A percentile compares a stretch with the other conserved stretches of the same genome.
phyloP scores from a whole-genome alignment of 2,329 filamentous ascomycete genomes.

The Gnomoniopsis sp. region DNA sequence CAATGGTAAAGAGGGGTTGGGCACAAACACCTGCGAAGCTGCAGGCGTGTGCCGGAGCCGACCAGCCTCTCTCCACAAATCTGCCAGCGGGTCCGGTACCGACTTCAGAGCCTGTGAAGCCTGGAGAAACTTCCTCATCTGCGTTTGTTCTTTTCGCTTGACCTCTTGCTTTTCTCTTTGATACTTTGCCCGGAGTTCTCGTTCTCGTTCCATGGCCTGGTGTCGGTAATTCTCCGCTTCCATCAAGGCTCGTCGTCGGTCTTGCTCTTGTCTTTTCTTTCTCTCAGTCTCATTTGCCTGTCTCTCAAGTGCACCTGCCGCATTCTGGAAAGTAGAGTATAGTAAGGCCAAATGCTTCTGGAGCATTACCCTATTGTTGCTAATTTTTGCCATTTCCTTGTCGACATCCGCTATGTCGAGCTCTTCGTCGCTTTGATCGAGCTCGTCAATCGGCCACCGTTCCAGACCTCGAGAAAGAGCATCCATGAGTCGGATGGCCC shows the following conservation, averaged over 20 bases:
- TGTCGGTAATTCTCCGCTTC: not conserved
- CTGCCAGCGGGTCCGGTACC: not conserved
- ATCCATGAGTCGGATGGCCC: constrained; percentile 6
- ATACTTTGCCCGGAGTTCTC: not conserved
- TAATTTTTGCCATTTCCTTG: not conserved
- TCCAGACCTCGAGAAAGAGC: not conserved
- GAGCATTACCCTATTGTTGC: not conserved
- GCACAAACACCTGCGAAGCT: not conserved
- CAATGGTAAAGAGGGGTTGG: not conserved
- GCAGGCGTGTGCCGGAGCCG: not conserved
- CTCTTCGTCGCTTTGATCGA: not conserved
- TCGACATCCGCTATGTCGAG: not conserved
- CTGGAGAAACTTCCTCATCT: not conserved
- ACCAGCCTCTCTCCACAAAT: constrained; percentile 1
- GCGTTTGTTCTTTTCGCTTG: not conserved
- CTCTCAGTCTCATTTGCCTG: not conserved
- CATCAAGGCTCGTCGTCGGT: not conserved
- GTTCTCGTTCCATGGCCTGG: not conserved
- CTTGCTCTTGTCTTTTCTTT: not conserved
- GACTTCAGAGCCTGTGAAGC: not conserved
- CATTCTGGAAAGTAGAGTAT: not conserved
- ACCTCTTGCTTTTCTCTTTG: not conserved
- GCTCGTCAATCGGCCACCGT: constrained; percentile 7
- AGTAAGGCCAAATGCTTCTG: constrained; percentile 1
- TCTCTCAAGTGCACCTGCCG: not conserved